Percentiles rank a stretch among this genome's conserved stretches.
These are phyloP conservation scores for Fraxinus quadrangulata DNA, from an alignment of 257 asterid genomes.

Conservation along the genomic window DNA sequence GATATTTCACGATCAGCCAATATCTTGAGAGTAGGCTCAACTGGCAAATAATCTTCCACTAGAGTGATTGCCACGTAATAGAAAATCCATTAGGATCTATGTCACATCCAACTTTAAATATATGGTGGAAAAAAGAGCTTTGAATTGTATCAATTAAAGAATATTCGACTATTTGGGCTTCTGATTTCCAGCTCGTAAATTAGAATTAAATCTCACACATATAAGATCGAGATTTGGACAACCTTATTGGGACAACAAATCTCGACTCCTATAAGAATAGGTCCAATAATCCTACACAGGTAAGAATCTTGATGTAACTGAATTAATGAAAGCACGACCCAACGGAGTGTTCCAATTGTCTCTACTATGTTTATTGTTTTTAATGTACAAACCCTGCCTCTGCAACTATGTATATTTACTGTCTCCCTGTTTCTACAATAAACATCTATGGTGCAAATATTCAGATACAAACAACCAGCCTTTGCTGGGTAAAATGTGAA, in stretches of 20 bases:
- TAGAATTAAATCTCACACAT: too few relatives aligned
- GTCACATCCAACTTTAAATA: not conserved
- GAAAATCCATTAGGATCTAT: too few relatives aligned
- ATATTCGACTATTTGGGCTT: too few relatives aligned
- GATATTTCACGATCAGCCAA: too few relatives aligned
- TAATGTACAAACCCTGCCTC: constrained; percentile 3
- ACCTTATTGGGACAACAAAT: too few relatives aligned
- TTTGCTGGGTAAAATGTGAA: not conserved
- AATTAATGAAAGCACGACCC: not conserved
- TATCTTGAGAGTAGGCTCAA: too few relatives aligned
- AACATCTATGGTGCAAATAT: not conserved
- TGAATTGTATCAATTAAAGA: too few relatives aligned
- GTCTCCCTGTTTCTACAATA: not conserved
- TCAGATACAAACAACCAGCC: not conserved
- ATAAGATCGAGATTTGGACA: too few relatives aligned
- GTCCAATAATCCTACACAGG: not conserved
- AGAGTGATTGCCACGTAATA: not conserved
- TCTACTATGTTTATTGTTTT: not conserved
- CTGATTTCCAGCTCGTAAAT: too few relatives aligned
- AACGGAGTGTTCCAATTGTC: not conserved
- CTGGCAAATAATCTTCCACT: too few relatives aligned
- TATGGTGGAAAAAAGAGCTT: not conserved
- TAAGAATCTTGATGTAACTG: not conserved
- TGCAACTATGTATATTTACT: not conserved
- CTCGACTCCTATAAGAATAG: too few relatives aligned